Evolutionary conservation across 768 basidiomycete species (phyloP), one percentile per base, ranked within the genome.

Genomic region (Boletus huronensis): DNA sequence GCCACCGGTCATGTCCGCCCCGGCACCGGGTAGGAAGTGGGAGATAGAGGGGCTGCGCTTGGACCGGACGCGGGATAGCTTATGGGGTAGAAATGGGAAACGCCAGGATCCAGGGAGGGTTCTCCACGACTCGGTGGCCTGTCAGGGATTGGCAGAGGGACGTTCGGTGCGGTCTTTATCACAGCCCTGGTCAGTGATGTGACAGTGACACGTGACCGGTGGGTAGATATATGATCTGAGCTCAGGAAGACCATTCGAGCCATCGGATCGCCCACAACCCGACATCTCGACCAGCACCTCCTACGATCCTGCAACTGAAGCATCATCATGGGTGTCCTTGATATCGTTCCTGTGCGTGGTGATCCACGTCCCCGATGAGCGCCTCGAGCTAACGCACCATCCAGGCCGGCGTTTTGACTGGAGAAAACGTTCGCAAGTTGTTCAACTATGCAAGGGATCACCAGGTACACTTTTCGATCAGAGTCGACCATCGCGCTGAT

Each of bases 341-440:
- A 91, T 67, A 79, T 90, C 67, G 88, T 93, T 59, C 90, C 90
- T 50, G 90, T 93, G 69, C 60, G 88, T 77, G 14, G 9, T n/a
- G 29, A 41, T 41, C 14, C 35, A 7, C 25, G 31, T 40, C n/a
- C n/a, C 4, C 9, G 21, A 43, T 7, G 35, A 9, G 13, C 21
- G 44, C 32, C 19, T 32, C 21, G 52, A 62, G 57, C 43, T 53
- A 28, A 56, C 41, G 44, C 3, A 36, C 50, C 17, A 41, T 54
- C 48, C 47, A 96, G 94, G 79, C 93, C 71, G 96, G 96, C 60
- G 96, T 99, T 58, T 75, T 99, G 70, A 95, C 93, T 56, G 96
- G 96, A 72, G 90, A 95, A 63, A 83, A 98, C 71, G 90, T 93
- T 64, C 85, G 93, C 75, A 95, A 94, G 74, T 75, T 99, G 69